phyloP scores from a whole-genome alignment of 2,329 filamentous ascomycete species.

The Septoria petroselini region DNA sequence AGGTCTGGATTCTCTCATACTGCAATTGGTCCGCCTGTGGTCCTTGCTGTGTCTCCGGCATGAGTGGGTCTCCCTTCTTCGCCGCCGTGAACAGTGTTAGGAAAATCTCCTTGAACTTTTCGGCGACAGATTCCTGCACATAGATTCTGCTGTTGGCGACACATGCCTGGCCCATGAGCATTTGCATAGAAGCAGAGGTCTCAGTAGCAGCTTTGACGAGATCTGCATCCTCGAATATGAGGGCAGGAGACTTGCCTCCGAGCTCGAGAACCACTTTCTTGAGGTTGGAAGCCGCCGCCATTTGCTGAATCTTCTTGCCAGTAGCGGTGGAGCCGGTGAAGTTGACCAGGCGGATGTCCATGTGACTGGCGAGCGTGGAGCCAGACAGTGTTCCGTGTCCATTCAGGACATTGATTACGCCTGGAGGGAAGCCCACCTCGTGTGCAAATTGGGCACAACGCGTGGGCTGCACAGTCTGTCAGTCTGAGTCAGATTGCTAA shows the following conservation, averaged over 20 bases:
- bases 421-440: conserved; percentile 71
- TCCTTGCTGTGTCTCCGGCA: conserved; percentile 65
- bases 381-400: conserved; percentile 59
- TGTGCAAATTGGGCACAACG: conserved; percentile 28
- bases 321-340: conserved; percentile 73
- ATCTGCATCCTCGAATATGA: conserved; percentile 45
- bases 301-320: conserved; percentile 43
- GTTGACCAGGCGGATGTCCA: conserved; percentile 68
- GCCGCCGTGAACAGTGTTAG: conserved; percentile 55
- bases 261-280: conserved; percentile 61
- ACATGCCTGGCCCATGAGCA: conserved; percentile 59
- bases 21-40: conserved; percentile 59
- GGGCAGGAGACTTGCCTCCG: conserved; percentile 57
- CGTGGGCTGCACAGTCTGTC: conserved; percentile 11
- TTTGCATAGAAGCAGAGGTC: conserved; percentile 55
- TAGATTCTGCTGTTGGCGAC: conserved; percentile 59
- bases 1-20: conserved; percentile 42
- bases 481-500: too few species aligned
- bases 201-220: conserved; percentile 53
- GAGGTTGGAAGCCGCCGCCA: conserved; percentile 40
- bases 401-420: conserved; percentile 70
- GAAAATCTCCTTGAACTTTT: conserved; percentile 62
- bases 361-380: conserved; percentile 63
- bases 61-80: conserved; percentile 66
- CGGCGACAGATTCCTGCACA: conserved; percentile 53